Evolutionary conservation across 768 basidiomycete species (phyloP).

Genomic region (Rhizopogon rudus): DNA sequence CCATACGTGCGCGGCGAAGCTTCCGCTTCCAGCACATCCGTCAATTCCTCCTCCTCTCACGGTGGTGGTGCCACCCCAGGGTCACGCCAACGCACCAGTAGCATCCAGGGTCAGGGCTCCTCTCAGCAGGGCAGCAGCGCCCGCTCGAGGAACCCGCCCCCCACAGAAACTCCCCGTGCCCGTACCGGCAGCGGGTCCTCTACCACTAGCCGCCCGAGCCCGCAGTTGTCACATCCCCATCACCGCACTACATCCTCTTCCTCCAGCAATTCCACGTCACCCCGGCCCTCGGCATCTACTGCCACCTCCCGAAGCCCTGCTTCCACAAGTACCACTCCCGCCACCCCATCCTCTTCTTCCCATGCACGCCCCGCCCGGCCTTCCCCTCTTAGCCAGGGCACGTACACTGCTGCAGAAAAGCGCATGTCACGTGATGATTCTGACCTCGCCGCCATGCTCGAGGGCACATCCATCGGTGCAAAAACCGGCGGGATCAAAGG

Average conservation of each 20-base stretch:
- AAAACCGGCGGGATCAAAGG: slow-evolving; percentile 73
- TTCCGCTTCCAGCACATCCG: slow-evolving; percentile 71
- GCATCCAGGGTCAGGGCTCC: slow-evolving; percentile 66
- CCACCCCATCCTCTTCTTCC: slow-evolving; percentile 15
- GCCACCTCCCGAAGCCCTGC: slow-evolving; percentile 24
- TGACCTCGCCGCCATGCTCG: slow-evolving; percentile 54
- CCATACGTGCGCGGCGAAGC: slow-evolving; percentile 80
- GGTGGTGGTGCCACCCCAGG: slow-evolving; percentile 26
- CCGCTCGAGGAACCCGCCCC: slow-evolving; percentile 33
- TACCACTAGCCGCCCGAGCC: slow-evolving; percentile 13
- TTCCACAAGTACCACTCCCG: slow-evolving; percentile 9
- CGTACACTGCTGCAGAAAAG: slow-evolving; percentile 58
- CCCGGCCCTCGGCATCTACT: slow-evolving; percentile 22
- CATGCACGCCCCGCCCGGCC: slow-evolving; percentile 28
- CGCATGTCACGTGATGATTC: slow-evolving; percentile 78
- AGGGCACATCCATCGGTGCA: slow-evolving; percentile 38
- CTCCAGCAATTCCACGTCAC: slow-evolving; percentile 15
- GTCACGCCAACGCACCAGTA: slow-evolving; percentile 64
- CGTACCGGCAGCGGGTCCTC: slow-evolving; percentile 29
- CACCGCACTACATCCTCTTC: slow-evolving; percentile 28
- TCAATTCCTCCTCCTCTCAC: slow-evolving; percentile 56
- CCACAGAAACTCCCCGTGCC: slow-evolving; percentile 22
- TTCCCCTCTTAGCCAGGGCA: slow-evolving; percentile 32
- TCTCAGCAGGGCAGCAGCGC: slow-evolving; percentile 31
- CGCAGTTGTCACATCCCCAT: slow-evolving; percentile 20